Percentiles rank a stretch among this genome's conserved stretches.
These are phyloP conservation scores for Corylus americana DNA, from an alignment of 306 rosid genomes.

Conservation along the genomic window DNA sequence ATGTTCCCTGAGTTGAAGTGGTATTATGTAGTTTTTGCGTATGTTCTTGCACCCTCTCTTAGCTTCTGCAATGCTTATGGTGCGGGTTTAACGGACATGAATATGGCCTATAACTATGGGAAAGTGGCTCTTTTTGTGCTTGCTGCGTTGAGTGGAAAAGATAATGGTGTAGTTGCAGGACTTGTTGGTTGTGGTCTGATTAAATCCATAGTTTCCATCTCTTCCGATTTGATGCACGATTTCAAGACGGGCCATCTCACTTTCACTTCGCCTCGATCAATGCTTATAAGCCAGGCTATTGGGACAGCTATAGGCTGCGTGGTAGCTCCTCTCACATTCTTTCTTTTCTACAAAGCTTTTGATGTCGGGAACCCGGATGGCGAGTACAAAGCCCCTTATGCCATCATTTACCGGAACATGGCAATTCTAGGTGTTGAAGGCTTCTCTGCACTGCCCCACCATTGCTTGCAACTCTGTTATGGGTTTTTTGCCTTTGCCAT, in stretches of 20 bases:
- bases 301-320: slow-evolving; percentile 92
- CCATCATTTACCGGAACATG: slow-evolving; percentile 92
- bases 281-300: slow-evolving; percentile 92
- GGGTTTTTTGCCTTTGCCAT: slow-evolving; percentile 79
- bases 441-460: slow-evolving; percentile 81
- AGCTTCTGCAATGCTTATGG: slow-evolving; percentile 99
- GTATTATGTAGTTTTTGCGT: slow-evolving; percentile 82
- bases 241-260: slow-evolving; percentile 95
- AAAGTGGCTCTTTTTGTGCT: slow-evolving; percentile 96
- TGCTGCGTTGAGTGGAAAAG: slow-evolving; percentile 68
- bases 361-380: slow-evolving; percentile 85
- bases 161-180: slow-evolving; percentile 86
- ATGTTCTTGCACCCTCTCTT: slow-evolving; percentile 79
- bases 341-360: slow-evolving; percentile 90
- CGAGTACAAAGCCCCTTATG: slow-evolving; percentile 93
- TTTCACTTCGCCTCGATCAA: slow-evolving; percentile 86
- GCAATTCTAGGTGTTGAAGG: slow-evolving; percentile 92
- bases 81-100: slow-evolving; percentile 94
- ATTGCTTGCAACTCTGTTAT: slow-evolving; percentile 85
- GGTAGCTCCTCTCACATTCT: slow-evolving; percentile 87
- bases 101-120: slow-evolving; percentile 97
- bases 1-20: slow-evolving; percentile 93
- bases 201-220: slow-evolving; percentile 87
- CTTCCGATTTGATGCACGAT: slow-evolving; percentile 97
- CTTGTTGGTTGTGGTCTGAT: slow-evolving; percentile 94